These are phyloP conservation scores for Eucalyptus sp. DNA, from an alignment of 345 rosid species.

Conservation along the genomic window DNA sequence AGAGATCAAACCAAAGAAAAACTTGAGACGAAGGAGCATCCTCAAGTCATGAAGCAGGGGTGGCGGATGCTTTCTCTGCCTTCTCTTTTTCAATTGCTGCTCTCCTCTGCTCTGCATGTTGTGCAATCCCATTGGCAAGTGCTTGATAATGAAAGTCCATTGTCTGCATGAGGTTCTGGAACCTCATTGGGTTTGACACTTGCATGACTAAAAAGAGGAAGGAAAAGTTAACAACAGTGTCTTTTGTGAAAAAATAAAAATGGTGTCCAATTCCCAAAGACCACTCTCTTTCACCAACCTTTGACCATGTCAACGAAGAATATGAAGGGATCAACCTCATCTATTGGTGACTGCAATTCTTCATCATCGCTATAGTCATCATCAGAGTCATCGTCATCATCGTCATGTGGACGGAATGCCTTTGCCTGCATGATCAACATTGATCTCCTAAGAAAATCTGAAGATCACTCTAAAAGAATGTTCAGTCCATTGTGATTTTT, in stretches of 20 bases:
- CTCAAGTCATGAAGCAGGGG: constrained; percentile 18
- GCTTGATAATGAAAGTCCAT: constrained; percentile 85
- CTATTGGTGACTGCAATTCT: constrained; percentile 90
- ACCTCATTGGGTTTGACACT: constrained; percentile 63
- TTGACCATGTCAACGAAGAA: constrained; percentile 81
- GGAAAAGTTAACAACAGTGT: neutral
- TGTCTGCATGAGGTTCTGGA: constrained; percentile 72
- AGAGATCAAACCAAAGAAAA: neutral
- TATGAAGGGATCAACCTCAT: constrained; percentile 94
- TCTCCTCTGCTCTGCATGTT: constrained; percentile 93
- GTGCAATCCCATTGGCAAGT: constrained; percentile 78
- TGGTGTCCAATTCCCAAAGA: neutral
- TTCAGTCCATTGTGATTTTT: neutral
- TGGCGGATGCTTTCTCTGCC: constrained; percentile 55
- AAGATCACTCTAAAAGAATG: neutral
- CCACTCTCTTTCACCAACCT: constrained; percentile 24
- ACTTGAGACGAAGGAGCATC: neutral
- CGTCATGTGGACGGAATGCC: constrained; percentile 58
- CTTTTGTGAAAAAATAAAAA: neutral
- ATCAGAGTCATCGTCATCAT: constrained; percentile 66
- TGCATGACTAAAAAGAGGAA: constrained; percentile 46
- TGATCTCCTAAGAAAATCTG: neutral
- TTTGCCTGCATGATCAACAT: constrained; percentile 36
- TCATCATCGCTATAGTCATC: constrained; percentile 93
- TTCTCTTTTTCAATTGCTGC: constrained; percentile 86